Evolutionary conservation across 345 rosid species (phyloP).

Genomic region (Luvunga scandens): DNA sequence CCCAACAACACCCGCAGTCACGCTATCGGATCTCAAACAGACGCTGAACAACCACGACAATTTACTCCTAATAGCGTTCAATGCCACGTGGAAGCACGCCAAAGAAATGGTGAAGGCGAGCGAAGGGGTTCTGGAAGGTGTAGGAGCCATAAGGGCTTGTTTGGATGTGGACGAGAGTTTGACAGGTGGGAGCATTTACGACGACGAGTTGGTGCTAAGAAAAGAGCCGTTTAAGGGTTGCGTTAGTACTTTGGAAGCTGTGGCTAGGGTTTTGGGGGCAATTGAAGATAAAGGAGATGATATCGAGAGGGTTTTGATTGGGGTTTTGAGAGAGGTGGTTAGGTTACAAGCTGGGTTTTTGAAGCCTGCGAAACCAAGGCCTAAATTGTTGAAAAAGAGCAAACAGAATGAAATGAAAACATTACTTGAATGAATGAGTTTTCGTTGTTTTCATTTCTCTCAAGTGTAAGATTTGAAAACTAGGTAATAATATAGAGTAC

Average conservation of each 20-base stretch:
- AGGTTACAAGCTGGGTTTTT: slow-evolving; percentile 67
- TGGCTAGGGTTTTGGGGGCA: slow-evolving; percentile 69
- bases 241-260: slow-evolving; percentile 82
- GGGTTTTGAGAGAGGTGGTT: slow-evolving; percentile 76
- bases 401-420: slow-evolving; percentile 20
- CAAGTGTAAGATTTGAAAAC: not conserved
- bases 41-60: not conserved
- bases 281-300: slow-evolving; percentile 58
- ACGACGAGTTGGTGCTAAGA: slow-evolving; percentile 62
- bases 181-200: slow-evolving; percentile 69
- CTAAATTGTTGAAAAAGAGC: slow-evolving; percentile 51
- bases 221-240: slow-evolving; percentile 84
- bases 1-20: slow-evolving; percentile 44
- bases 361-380: slow-evolving; percentile 68
- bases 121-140: slow-evolving; percentile 47
- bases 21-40: slow-evolving; percentile 48
- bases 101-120: slow-evolving; percentile 86
- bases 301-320: slow-evolving; percentile 52
- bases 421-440: not conserved
- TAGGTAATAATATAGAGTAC: not conserved
- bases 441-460: not conserved
- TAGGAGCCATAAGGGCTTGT: slow-evolving; percentile 60
- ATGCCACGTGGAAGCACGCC: slow-evolving; percentile 93
- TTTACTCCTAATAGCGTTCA: slow-evolving; percentile 59
- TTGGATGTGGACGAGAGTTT: slow-evolving; percentile 58